These are phyloP conservation scores for Dipteronia sinensis DNA, from an alignment of 345 rosid species.

Conservation along the genomic window DNA sequence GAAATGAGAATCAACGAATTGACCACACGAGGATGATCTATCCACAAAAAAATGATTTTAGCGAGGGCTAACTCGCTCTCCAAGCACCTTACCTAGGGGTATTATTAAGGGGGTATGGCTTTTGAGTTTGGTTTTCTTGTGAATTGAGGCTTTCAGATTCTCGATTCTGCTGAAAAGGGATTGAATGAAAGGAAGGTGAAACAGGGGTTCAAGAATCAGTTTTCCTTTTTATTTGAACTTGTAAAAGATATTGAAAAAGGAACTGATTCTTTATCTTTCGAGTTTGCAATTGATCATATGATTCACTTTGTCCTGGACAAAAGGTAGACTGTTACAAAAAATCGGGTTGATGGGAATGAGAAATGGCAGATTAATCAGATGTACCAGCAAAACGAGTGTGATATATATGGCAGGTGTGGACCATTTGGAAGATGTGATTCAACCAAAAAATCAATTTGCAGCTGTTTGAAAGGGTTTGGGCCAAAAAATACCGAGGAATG, in stretches of 20 bases:
- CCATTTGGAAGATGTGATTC: slow-evolving; percentile 41
- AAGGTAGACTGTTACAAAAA: slow-evolving; percentile 26
- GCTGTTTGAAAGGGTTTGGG: slow-evolving; percentile 50
- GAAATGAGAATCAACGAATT: too few relatives aligned
- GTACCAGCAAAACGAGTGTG: slow-evolving; percentile 29
- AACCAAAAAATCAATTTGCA: slow-evolving; percentile 37
- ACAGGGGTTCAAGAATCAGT: too few relatives aligned
- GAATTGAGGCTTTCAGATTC: too few relatives aligned
- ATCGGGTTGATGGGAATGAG: slow-evolving; percentile 9
- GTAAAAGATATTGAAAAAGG: slow-evolving; percentile 24
- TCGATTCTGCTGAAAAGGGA: too few relatives aligned
- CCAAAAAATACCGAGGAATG: slow-evolving; percentile 49
- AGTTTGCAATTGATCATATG: slow-evolving; percentile 6
- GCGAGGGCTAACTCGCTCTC: too few relatives aligned
- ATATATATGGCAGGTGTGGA: slow-evolving; percentile 55
- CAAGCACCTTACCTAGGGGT: too few relatives aligned
- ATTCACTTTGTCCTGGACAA: slow-evolving; percentile 23
- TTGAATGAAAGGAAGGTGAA: too few relatives aligned
- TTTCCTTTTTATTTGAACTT: too few relatives aligned
- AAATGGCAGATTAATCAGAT: background rate
- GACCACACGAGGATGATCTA: too few relatives aligned
- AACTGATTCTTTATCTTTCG: slow-evolving; percentile 16
- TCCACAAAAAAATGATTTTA: too few relatives aligned
- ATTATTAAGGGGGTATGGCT: too few relatives aligned
- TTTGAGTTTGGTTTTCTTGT: too few relatives aligned